These are phyloP conservation scores for Acorus calamus DNA, from an alignment of 106 monocot genomes.

Conservation along the genomic window DNA sequence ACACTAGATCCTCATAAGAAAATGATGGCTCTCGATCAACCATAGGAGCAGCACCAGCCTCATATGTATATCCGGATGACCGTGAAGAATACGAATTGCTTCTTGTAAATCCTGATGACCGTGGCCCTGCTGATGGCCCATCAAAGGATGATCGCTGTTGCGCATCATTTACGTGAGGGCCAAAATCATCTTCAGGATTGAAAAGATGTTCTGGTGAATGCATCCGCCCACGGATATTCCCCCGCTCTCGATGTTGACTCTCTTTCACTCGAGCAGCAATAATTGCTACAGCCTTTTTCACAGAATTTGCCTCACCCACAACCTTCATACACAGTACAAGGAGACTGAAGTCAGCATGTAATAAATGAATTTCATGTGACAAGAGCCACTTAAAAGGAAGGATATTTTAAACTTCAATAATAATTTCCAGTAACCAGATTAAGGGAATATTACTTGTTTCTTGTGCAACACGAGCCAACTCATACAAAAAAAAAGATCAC, in stretches of 20 bases:
- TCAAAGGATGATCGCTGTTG: conserved; percentile 32
- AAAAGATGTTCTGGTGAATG: conserved; percentile 51
- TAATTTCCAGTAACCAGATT: no score
- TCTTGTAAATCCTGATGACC: conserved; percentile 30
- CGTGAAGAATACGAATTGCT: conserved; percentile 29
- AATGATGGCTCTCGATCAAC: conserved; percentile 24
- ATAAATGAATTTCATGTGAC: no score
- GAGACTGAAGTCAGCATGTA: no score
- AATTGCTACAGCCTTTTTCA: conserved; percentile 75
- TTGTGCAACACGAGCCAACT: no score
- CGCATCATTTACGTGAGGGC: conserved; percentile 5
- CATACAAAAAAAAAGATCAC: no score
- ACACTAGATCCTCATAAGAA: conserved; percentile 52
- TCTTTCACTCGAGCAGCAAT: conserved; percentile 87
- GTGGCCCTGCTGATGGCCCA: conserved; percentile 40
- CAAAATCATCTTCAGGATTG: conserved; percentile 53
- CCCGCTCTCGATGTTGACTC: conserved; percentile 87
- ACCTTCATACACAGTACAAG: conserved; percentile 25
- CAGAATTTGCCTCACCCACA: conserved; percentile 69
- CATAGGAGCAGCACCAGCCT: conserved; percentile 38
- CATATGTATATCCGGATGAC: conserved; percentile 34
- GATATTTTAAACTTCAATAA: no score
- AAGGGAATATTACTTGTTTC: no score
- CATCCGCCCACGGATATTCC: conserved; percentile 58
- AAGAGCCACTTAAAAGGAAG: no score